phyloP scores from a whole-genome alignment of 306 rosid genomes.

The Coriaria nepalensis region DNA sequence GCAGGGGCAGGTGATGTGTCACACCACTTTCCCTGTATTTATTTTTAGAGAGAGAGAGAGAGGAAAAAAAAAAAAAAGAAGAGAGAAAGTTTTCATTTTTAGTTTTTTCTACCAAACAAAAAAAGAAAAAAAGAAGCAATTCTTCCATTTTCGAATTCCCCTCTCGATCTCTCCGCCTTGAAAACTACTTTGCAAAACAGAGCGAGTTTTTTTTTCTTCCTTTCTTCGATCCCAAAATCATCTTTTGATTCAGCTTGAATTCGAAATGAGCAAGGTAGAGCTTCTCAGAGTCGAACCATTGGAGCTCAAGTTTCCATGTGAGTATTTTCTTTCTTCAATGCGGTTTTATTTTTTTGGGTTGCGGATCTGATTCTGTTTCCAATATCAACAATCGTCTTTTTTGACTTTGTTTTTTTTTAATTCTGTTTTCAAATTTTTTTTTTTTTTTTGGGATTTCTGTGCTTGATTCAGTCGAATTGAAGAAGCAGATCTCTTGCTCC shows the following conservation, averaged over 20 bases:
- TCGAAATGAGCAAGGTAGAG: constrained; percentile 70
- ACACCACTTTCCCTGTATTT: no score
- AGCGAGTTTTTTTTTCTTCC: no score
- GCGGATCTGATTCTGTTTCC: constrained; percentile 22
- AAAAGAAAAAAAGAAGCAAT: no score
- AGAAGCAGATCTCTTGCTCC: constrained; percentile 87
- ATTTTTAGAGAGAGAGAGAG: no score
- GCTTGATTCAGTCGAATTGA: constrained; percentile 54
- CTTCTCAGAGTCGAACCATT: constrained; percentile 76
- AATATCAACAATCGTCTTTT: constrained; percentile 15
- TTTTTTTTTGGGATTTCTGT: not conserved
- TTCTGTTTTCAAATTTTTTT: constrained; percentile 4
- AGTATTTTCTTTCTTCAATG: constrained; percentile 11
- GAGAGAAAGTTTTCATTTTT: no score
- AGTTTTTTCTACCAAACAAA: no score
- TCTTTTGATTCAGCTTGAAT: no score
- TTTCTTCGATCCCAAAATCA: no score
- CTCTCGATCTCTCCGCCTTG: not conserved
- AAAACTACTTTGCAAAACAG: not conserved
- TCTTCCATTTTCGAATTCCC: no score
- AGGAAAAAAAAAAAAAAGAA: no score
- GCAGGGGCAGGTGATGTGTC: no score
- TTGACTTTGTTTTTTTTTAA: not conserved
- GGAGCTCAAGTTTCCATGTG: constrained; percentile 76
- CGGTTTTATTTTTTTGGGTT: not conserved